Conservation (phyloP, 2,329 filamentous ascomycete genomes). For the Neonectria coccinea region DNA sequence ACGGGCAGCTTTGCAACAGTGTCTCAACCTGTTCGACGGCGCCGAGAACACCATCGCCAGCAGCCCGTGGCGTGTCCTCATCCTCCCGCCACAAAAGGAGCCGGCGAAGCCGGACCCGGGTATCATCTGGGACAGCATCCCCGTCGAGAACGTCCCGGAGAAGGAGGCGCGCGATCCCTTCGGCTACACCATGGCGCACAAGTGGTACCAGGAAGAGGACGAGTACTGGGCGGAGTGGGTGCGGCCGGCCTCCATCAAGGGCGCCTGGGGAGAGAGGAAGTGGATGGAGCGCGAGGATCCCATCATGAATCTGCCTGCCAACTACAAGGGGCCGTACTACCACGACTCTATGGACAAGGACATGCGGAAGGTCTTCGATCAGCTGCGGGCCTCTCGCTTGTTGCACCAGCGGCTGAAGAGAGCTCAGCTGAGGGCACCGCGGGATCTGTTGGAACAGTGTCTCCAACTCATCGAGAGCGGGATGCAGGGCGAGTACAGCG, state of each 20-base stretch:
- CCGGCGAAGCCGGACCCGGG: constrained; percentile 35
- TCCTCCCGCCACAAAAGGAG: constrained; percentile 47
- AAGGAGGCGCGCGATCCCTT: constrained; percentile 44
- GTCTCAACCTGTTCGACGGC: constrained; percentile 53
- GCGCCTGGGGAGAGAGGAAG: constrained; percentile 27
- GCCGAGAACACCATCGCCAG: constrained; percentile 53
- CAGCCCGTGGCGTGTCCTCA: constrained; percentile 52
- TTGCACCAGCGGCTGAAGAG: constrained; percentile 31
- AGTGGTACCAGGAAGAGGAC: constrained; percentile 36
- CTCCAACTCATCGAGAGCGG: constrained; percentile 26
- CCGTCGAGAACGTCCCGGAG: constrained; percentile 38
- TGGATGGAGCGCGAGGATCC: constrained; percentile 23
- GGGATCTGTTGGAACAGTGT: constrained; percentile 34
- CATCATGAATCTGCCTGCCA: constrained; percentile 41
- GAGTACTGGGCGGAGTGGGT: constrained; percentile 38
- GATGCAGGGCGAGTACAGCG: constrained; percentile 7
- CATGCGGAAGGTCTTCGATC: constrained; percentile 38
- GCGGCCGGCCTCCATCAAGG: constrained; percentile 32
- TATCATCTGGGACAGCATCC: constrained; percentile 38
- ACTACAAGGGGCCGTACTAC: constrained; percentile 41
- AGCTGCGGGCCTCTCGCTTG: constrained; percentile 29
- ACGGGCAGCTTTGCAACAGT: constrained; percentile 60
- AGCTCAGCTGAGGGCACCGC: constrained; percentile 31
- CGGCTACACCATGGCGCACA: constrained; percentile 43
- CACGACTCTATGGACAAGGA: constrained; percentile 38